Conservation (phyloP, 352 stramenopile genomes). For the Globisporangium perplexum region DNA sequence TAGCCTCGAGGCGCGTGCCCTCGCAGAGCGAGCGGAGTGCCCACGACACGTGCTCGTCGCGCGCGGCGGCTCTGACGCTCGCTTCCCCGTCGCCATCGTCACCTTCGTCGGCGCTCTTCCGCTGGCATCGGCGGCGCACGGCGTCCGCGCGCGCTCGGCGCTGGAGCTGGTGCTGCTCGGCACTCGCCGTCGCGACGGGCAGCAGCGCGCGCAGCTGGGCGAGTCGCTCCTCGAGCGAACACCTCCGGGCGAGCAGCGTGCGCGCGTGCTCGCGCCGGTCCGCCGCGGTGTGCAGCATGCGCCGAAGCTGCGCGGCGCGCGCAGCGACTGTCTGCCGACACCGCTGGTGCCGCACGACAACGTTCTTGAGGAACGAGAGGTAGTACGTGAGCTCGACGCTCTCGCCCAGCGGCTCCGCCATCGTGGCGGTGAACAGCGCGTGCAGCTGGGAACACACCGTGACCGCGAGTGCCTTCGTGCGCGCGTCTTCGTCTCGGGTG, state of each 20-base stretch:
- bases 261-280: background rate
- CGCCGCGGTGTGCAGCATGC: conserved; percentile 1
- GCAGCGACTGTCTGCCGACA: background rate
- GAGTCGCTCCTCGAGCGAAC: background rate
- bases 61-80: background rate
- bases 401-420: conserved; percentile 2
- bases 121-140: background rate
- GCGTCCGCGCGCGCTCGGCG: background rate
- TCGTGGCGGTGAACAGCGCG: background rate
- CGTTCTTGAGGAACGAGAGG: conserved; percentile 15
- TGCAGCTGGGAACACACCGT: conserved; percentile 4
- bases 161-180: background rate
- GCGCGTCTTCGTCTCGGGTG: background rate
- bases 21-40: conserved; percentile 12
- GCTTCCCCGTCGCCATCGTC: background rate
- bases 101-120: background rate
- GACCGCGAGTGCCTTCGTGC: background rate
- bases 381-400: conserved; percentile 8
- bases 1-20: conserved; percentile 17
- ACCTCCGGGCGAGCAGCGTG: background rate
- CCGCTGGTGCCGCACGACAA: conserved; percentile 4
- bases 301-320: background rate
- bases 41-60: conserved; percentile 8
- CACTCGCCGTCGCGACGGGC: background rate
- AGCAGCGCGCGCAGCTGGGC: background rate